Evolutionary conservation across 2,329 filamentous ascomycete species (phyloP).

Genomic region (Colletotrichum sojae): DNA sequence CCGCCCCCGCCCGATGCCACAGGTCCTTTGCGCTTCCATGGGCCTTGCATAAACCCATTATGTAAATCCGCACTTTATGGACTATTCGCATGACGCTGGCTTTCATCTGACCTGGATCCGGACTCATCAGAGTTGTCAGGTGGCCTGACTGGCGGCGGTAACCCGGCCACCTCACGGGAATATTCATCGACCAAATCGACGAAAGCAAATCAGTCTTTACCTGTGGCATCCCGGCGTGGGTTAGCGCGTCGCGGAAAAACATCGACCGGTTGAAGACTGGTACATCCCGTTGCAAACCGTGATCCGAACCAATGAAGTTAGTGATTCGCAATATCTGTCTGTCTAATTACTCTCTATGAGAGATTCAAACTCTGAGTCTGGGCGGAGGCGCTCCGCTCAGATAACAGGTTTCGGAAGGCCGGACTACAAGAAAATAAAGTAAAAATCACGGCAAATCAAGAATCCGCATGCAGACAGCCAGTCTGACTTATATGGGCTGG

Average conservation of each 20-base stretch:
- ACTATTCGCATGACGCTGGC: slow-evolving; percentile 27
- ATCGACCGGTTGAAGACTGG: not conserved
- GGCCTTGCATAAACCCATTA: slow-evolving; percentile 31
- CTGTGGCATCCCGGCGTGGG: not conserved
- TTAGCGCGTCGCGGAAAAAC: not conserved
- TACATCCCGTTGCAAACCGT: not conserved
- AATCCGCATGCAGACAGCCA: not conserved
- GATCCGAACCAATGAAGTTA: slow-evolving; percentile 3
- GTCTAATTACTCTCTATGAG: slow-evolving; percentile 12
- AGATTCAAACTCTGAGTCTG: not conserved
- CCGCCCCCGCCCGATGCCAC: slow-evolving; percentile 1
- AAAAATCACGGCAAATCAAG: not conserved
- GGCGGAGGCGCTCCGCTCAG: no score
- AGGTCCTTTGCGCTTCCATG: slow-evolving; percentile 1
- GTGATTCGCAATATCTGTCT: not conserved
- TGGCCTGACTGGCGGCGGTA: slow-evolving; percentile 31
- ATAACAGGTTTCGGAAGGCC: no score
- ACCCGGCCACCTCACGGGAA: slow-evolving; percentile 14
- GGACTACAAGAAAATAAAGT: no score
- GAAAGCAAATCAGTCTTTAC: not conserved
- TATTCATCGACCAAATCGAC: slow-evolving; percentile 7
- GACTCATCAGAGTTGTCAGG: slow-evolving; percentile 30
- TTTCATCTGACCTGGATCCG: slow-evolving; percentile 37
- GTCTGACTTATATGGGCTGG: no score
- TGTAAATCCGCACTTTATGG: slow-evolving; percentile 22